A percentile compares a stretch with the other conserved stretches of the same genome.
Evolutionary conservation across 2,329 filamentous ascomycete genomes (phyloP).

Genomic region (Aspergillus sp.): DNA sequence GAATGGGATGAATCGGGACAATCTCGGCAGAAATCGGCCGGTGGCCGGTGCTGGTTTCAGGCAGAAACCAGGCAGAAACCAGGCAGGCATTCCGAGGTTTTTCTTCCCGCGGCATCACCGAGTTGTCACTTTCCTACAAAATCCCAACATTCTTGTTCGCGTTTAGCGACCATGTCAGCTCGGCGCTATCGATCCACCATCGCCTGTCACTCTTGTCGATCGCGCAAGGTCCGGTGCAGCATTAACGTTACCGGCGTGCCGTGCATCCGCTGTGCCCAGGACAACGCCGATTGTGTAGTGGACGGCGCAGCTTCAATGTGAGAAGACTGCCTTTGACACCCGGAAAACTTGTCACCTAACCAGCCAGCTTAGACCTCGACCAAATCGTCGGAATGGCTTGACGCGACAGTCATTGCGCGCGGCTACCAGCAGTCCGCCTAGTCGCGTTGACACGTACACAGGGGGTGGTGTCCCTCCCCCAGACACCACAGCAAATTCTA

Average conservation of each 20-base stretch:
- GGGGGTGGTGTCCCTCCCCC: not conserved
- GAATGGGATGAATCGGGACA: too few relatives aligned
- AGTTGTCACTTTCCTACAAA: not conserved
- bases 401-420: constrained; percentile 15
- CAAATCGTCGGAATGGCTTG: not conserved
- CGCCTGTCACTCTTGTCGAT: constrained; percentile 19
- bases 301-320: not conserved
- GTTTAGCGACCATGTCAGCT: constrained; percentile 5
- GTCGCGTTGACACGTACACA: not conserved
- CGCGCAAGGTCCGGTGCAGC: constrained; percentile 29
- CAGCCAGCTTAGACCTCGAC: not conserved
- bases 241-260: constrained; percentile 27
- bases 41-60: too few relatives aligned
- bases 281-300: constrained; percentile 29
- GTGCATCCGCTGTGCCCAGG: constrained; percentile 31
- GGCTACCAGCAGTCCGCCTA: not conserved
- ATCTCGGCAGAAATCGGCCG: too few relatives aligned
- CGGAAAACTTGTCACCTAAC: not conserved
- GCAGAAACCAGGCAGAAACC: too few relatives aligned
- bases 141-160: too few relatives aligned
- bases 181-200: constrained; percentile 17
- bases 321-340: not conserved
- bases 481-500: not conserved
- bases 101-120: constrained; percentile 1
- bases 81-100: not conserved